Percentiles rank a stretch among this genome's conserved stretches.
phyloP scores from a whole-genome alignment of 768 basidiomycete genomes.

The Clathrus columnatus region DNA sequence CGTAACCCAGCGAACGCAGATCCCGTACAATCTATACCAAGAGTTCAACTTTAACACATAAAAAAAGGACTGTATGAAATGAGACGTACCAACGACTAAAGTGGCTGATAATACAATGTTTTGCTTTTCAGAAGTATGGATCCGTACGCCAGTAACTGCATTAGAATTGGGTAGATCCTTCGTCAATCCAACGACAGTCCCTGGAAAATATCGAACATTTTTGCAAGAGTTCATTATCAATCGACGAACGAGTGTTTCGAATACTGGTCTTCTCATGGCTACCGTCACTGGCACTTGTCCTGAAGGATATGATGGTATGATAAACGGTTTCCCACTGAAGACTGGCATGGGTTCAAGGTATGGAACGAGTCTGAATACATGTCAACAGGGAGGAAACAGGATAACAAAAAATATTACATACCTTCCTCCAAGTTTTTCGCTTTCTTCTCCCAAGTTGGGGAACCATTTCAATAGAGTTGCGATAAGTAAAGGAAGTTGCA shows the following conservation, averaged over 20 bases:
- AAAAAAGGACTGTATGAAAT: not conserved
- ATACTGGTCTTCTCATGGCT: conserved; percentile 17
- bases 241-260: conserved; percentile 26
- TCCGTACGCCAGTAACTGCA: not conserved
- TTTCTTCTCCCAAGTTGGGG: not conserved
- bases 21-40: conserved; percentile 25
- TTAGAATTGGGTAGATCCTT: conserved; percentile 12
- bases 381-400: too few species aligned
- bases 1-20: conserved; percentile 20
- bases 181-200: conserved; percentile 24
- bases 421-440: not conserved
- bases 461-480: conserved; percentile 14
- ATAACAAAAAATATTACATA: not conserved
- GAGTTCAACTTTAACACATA: not conserved
- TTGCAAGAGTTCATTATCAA: conserved; percentile 17
- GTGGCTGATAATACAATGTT: conserved; percentile 11
- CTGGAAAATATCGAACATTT: conserved; percentile 20
- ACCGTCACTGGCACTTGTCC: not conserved
- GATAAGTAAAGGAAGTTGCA: conserved; percentile 4
- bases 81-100: conserved; percentile 18
- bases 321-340: not conserved
- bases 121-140: not conserved
- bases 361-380: not conserved
- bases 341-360: not conserved
- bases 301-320: not conserved